Base-by-base conservation (phyloP, 768 basidiomycete species). In the Boletus rufocinnamomeus region DNA sequence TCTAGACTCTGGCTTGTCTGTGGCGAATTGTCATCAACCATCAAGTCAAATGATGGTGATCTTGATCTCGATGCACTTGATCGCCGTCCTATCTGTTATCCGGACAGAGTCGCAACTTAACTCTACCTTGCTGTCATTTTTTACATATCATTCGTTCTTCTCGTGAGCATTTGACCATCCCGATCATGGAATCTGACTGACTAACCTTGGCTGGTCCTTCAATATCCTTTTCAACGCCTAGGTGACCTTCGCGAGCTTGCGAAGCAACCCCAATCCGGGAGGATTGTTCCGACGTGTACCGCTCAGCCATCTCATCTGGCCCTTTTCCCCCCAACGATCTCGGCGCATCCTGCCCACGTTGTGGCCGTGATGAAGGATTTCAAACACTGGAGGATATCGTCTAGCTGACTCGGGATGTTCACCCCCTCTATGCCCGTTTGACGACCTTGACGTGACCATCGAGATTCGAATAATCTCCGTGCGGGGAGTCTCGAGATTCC, bases 391-490 rank as follows among this genome's bases (percentile, higher is more conserved):
- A 25, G 14, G 14, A n/a, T 27, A 2, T 5, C 1, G 11, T n/a
- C 16, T n/a, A 19, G 32, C 21, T 11, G 44, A 34, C 27, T 40
- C 25, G 14, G 17, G 44, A 57, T 7, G 25, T 27, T 41, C 9
- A 11, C 32, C 41, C 32, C 32, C 28, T 38, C 45, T 16, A 56
- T 19, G 21, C 17, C 34, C 25, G 21, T 59, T 14, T 21, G 23
- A 40, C 45, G n/a, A 10, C 23, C 10, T 41, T 11, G 21, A 37
- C 5, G 27, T 30, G 41, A 0, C 34, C 27, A 32, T 25, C 41
- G 10, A 16, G 16, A 25, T 43, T n/a, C 28, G 3, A 34, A n/a
- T 58, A 34, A 58, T 60, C 37, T 40, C 49, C 56, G 43, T 47
- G 41, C 1, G 43, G 43, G 19, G 32, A 32, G 56, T 19, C 37